Evolutionary conservation across 2,329 filamentous ascomycete species (phyloP), one percentile per base, ranked within the genome.

Genomic region (Colletotrichum somersetense): DNA sequence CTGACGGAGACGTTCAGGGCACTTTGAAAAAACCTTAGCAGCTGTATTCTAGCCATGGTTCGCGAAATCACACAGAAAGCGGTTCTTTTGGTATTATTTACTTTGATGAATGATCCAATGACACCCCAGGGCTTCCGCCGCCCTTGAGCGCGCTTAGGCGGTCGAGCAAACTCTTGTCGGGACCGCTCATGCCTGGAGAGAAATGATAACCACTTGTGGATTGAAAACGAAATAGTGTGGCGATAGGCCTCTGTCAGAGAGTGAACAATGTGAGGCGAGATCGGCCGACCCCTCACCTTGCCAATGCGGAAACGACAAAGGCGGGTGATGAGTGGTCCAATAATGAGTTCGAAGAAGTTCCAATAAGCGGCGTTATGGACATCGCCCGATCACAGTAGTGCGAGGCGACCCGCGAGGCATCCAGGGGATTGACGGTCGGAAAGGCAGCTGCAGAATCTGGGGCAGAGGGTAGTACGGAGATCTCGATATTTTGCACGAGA

Each of bases 91-190:
- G 48, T 44, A 52, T 50, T 35, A 68, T 79, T 80, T 85, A 87
- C 85, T 81, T 82, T 79, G 81, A 75, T 23, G 82, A 77, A 26
- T 75, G 71, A 26, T 80, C 80, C 62, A 74, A 56, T 35, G 72
- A 72, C 18, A 74, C 70, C 20, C 68, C 65, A 23, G 65, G 33
- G 30, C 73, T 62, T 83, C 66, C 62, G 83, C 85, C 75, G 73
- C 80, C 76, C 77, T 85, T 84, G 48, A 90, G 80, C 12, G 88
- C 88, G 63, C 88, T 88, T 40, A 90, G 81, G 40, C 88, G 85
- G 68, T 87, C 85, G 30, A 89, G 79, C 33, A 90, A 80, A 26
- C 84, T 84, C 72, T 81, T 83, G 75, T 89, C 87, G 40, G 62
- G 33, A 23, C 62, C 44, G 50, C 53, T 57, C 70, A 72, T 72